A percentile compares a stretch with the other conserved stretches of the same genome.
phyloP scores from a whole-genome alignment of 169 alveolate genomes.

The Eimeria zaria region DNA sequence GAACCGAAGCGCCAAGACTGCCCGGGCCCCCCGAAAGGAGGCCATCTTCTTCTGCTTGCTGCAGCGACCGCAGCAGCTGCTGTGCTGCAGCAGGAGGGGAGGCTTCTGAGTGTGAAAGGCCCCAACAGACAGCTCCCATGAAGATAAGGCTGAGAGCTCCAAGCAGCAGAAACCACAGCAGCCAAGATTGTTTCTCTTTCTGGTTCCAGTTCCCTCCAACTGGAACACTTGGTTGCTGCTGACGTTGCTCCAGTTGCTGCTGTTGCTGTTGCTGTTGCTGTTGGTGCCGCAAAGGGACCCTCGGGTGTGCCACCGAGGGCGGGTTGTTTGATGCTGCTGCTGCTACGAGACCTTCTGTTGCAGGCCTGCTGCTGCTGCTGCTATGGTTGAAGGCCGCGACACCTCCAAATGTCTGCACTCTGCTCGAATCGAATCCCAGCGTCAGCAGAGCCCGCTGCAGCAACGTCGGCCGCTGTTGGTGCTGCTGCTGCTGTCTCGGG shows the following conservation, averaged over 20 bases:
- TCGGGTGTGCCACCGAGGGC: not conserved
- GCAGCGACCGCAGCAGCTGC: not conserved
- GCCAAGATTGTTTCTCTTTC: not conserved
- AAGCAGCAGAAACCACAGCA: not conserved
- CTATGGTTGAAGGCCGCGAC: not conserved
- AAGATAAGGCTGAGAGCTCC: not conserved
- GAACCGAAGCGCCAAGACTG: not conserved
- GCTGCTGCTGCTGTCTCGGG: slow-evolving; percentile 5
- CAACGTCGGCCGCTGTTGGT: not conserved
- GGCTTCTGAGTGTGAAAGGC: not conserved
- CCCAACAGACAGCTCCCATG: slow-evolving; percentile 29
- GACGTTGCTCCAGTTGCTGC: slow-evolving; percentile 28
- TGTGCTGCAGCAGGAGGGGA: slow-evolving; percentile 21
- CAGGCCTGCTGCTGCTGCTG: slow-evolving; percentile 1
- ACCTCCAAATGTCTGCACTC: slow-evolving; percentile 2
- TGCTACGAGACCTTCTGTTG: not conserved
- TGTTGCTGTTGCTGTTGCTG: slow-evolving; percentile 24
- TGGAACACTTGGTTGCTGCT: too few species aligned
- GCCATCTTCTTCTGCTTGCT: slow-evolving; percentile 39
- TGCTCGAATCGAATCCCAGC: not conserved
- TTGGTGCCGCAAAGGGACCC: slow-evolving; percentile 11
- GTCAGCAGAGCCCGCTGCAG: not conserved
- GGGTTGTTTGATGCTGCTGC: not conserved
- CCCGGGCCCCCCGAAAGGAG: slow-evolving; percentile 21
- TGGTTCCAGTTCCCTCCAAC: not conserved